Conservation (phyloP, 768 basidiomycete species). For the Boletus fagicola region DNA sequence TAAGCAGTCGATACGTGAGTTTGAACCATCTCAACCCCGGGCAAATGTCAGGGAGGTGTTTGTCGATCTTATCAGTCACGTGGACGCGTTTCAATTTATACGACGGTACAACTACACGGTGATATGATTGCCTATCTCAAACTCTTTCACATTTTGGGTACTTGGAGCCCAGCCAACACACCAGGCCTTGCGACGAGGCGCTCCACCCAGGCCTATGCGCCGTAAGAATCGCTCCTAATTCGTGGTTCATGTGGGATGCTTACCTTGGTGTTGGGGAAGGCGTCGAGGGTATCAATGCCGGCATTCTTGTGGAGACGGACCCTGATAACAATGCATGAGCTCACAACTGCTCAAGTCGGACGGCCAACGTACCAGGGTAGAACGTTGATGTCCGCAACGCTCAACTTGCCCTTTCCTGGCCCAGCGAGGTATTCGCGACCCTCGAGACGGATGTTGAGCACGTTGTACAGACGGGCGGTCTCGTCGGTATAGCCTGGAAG, state of each 20-base stretch:
- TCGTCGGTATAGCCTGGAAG: conserved; percentile 71
- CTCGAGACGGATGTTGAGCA: conserved; percentile 74
- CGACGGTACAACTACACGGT: neutral
- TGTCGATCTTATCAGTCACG: conserved; percentile 19
- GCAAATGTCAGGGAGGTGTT: neutral
- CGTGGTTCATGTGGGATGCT: neutral
- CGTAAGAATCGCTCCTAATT: neutral
- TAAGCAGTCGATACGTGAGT: conserved; percentile 34
- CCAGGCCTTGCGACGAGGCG: conserved; percentile 23
- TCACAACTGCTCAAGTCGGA: neutral
- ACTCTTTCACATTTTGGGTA: conserved; percentile 11
- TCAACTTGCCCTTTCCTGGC: conserved; percentile 62
- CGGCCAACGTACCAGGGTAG: conserved; percentile 51
- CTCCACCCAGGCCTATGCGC: conserved; percentile 30
- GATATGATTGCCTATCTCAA: neutral
- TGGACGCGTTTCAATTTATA: conserved; percentile 1
- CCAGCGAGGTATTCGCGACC: conserved; percentile 80
- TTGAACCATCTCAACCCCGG: conserved; percentile 9
- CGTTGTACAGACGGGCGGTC: conserved; percentile 79
- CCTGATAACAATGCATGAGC: conserved; percentile 39
- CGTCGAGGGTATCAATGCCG: conserved; percentile 56
- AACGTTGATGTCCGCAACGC: conserved; percentile 71
- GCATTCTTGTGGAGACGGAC: conserved; percentile 46
- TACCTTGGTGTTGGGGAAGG: conserved; percentile 64
- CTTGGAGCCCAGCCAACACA: conserved; percentile 24